These are phyloP conservation scores for Boletus edulis DNA, from an alignment of 768 basidiomycete species.

Conservation along the genomic window DNA sequence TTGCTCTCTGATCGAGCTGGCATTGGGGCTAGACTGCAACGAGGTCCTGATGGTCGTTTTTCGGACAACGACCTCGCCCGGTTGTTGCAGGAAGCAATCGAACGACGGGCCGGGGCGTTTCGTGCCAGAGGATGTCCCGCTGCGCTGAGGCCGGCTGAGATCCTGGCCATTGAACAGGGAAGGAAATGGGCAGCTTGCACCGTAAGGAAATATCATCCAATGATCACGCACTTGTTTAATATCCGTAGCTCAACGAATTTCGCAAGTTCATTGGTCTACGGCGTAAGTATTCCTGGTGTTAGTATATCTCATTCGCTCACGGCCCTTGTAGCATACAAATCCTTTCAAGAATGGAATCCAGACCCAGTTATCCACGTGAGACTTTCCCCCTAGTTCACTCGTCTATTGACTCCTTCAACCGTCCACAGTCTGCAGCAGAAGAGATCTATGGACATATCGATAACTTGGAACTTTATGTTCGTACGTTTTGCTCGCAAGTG, in stretches of 20 bases:
- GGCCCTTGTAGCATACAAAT: slow-evolving; percentile 47
- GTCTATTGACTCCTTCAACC: not conserved
- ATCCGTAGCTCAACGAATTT: slow-evolving; percentile 62
- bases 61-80: slow-evolving; percentile 59
- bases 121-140: slow-evolving; percentile 68
- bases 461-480: slow-evolving; percentile 74
- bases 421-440: slow-evolving; percentile 53
- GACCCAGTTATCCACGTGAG: slow-evolving; percentile 54
- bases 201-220: slow-evolving; percentile 35
- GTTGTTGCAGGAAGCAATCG: slow-evolving; percentile 62
- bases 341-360: slow-evolving; percentile 73
- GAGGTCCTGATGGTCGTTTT: slow-evolving; percentile 55
- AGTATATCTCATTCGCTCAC: slow-evolving; percentile 3
- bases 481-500: slow-evolving; percentile 16
- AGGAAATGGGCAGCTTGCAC: slow-evolving; percentile 73
- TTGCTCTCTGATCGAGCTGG: not conserved
- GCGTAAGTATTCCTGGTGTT: slow-evolving; percentile 39
- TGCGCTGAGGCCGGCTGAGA: slow-evolving; percentile 62
- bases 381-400: not conserved
- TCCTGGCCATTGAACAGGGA: slow-evolving; percentile 65
- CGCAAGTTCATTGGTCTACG: slow-evolving; percentile 68
- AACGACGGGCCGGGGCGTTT: slow-evolving; percentile 58
- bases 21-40: slow-evolving; percentile 40
- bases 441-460: slow-evolving; percentile 70
- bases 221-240: not conserved